Conservation (phyloP, 2,329 filamentous ascomycete species). For the Diaporthe sp. region DNA sequence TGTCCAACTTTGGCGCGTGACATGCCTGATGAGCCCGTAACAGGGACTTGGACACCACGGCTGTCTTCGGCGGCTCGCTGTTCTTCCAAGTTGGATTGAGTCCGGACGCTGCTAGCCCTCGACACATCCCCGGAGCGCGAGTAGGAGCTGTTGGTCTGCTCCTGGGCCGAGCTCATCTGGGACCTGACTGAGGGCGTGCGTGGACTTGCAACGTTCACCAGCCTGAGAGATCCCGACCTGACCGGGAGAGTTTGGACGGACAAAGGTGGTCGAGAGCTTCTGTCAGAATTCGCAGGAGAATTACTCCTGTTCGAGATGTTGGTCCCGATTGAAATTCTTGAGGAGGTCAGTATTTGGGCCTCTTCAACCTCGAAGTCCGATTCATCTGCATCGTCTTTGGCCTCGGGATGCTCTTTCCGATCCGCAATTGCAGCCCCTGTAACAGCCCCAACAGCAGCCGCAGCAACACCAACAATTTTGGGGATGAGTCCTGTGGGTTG, state of each 20-base stretch:
- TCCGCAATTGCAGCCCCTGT: background rate
- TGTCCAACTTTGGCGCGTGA: conserved; percentile 45
- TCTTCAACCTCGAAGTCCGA: conserved; percentile 63
- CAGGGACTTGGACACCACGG: conserved; percentile 12
- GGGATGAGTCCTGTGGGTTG: conserved; percentile 17
- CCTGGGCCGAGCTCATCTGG: conserved; percentile 63
- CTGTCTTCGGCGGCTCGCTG: conserved; percentile 45
- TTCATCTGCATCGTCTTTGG: conserved; percentile 59
- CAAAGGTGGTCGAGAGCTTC: conserved; percentile 48
- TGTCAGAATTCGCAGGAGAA: conserved; percentile 64
- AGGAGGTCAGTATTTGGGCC: conserved; percentile 69
- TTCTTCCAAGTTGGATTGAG: conserved; percentile 58
- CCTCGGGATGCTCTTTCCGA: conserved; percentile 8
- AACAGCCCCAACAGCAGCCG: background rate
- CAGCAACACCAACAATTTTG: conserved; percentile 6
- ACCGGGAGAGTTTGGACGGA: conserved; percentile 55
- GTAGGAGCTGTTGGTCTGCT: conserved; percentile 54
- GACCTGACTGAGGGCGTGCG: conserved; percentile 64
- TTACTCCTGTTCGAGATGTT: conserved; percentile 61
- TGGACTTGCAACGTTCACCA: conserved; percentile 68
- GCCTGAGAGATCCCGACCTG: conserved; percentile 66
- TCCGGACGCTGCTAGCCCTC: conserved; percentile 56
- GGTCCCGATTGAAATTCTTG: conserved; percentile 60
- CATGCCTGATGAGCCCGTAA: conserved; percentile 33
- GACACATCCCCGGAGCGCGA: conserved; percentile 56